Evolutionary conservation across 2,329 filamentous ascomycete species (phyloP).

Genomic region (Neofusicoccum cordaticola): DNA sequence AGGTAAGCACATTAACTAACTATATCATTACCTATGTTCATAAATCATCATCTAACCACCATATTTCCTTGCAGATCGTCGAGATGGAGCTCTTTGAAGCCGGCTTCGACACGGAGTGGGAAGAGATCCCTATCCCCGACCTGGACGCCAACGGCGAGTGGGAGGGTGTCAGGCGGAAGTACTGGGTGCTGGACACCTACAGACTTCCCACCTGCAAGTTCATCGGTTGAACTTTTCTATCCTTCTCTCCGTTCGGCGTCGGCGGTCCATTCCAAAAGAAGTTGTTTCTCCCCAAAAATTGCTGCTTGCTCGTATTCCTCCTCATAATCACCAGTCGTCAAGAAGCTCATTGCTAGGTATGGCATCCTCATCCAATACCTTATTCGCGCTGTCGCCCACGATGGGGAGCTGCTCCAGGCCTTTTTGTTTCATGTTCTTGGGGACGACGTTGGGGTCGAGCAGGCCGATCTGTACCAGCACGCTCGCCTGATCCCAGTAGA

Average conservation of each 20-base stretch:
- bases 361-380: slow-evolving; percentile 38
- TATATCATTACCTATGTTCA: slow-evolving; percentile 2
- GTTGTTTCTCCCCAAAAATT: background rate
- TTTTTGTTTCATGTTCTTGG: slow-evolving; percentile 37
- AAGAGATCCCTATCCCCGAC: slow-evolving; percentile 70
- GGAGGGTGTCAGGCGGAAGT: slow-evolving; percentile 82
- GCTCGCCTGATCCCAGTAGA: slow-evolving; percentile 61
- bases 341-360: slow-evolving; percentile 34
- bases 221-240: slow-evolving; percentile 52
- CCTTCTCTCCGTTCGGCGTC: background rate
- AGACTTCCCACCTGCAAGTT: slow-evolving; percentile 72
- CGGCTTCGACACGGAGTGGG: slow-evolving; percentile 86
- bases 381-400: slow-evolving; percentile 38
- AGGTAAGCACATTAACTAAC: slow-evolving; percentile 42
- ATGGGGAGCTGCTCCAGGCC: slow-evolving; percentile 43
- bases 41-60: background rate
- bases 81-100: slow-evolving; percentile 89
- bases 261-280: background rate
- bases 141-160: slow-evolving; percentile 73
- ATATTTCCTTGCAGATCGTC: slow-evolving; percentile 50
- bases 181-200: slow-evolving; percentile 84
- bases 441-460: slow-evolving; percentile 54
- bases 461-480: slow-evolving; percentile 57
- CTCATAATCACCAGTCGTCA: slow-evolving; percentile 23
- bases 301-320: background rate